Base-by-base conservation (phyloP, 2,329 filamentous ascomycete species). In the Fusarium cyanostomum region DNA sequence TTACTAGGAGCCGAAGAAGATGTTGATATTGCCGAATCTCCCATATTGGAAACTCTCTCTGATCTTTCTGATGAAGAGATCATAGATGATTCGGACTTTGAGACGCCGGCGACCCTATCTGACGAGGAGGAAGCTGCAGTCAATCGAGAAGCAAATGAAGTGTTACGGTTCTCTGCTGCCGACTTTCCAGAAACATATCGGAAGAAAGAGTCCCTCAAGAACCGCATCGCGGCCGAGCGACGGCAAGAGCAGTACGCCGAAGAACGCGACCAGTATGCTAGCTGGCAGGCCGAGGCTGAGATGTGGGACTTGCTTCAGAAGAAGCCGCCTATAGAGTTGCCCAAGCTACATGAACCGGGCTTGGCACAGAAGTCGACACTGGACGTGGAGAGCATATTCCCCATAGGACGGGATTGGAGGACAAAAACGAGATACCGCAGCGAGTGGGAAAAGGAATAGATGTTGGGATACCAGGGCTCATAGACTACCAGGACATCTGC, bases 261-360 rank as follows among this genome's bases (percentile, higher is more conserved):
- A 24, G 66, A 72, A 4, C 58, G 73, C 12, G 83, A 85, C 59
- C 72, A 73, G 13, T 72, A 73, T 34, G 75, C 73, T 2, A 79
- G 77, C 50, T 74, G 74, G 38, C 65, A 72, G 21, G 81, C 80
- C 28, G 83, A 85, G 64, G 59, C 66, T 24, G 70, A 75, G 41
- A 72, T 85, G 73, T 84, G 83, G 83, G 66, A 71, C 9, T 55
- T 83, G 13, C 58, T 84, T 16, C 76, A 77, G 35, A 74, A 71
- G 66, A 69, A 73, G 28, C 78, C 79, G 3, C 78, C 77, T 0
- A 69, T 70, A 55, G 73, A 73, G 24, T 37, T 75, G 42, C 69
- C 72, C 8, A 77, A 71, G 63, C 59, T 68, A 24, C 70, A 71
- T 7, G 69, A 74, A 16, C 72, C 72, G 1, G 73, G 71, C 5